A percentile compares a stretch with the other conserved stretches of the same genome.
Conservation (phyloP, 208 protist species). For the Trichomonas vaginalis region DNA sequence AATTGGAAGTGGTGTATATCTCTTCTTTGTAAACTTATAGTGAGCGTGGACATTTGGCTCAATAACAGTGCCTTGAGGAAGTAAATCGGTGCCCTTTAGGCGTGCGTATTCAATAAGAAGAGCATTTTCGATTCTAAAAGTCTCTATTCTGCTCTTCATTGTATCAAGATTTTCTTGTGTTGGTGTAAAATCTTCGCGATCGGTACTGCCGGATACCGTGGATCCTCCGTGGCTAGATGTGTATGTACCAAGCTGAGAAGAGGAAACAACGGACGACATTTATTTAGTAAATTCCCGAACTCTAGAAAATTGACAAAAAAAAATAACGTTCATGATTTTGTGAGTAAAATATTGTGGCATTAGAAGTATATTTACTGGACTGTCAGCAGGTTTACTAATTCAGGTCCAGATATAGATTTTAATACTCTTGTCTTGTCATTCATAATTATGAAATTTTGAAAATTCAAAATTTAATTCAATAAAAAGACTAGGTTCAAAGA, state of each 20-base stretch:
- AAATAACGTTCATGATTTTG: no score
- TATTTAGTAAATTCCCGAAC: no score
- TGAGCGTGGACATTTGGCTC: background rate
- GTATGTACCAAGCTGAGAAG: background rate
- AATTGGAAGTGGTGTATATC: background rate
- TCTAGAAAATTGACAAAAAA: no score
- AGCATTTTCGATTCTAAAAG: background rate
- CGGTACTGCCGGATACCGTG: background rate
- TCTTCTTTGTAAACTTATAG: background rate
- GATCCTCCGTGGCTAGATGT: background rate
- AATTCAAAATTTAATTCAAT: no score
- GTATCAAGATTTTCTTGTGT: background rate
- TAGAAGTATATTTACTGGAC: no score
- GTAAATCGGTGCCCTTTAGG: background rate
- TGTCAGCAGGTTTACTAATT: no score
- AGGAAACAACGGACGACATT: conserved; percentile 3
- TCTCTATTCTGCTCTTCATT: background rate
- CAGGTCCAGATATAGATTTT: no score
- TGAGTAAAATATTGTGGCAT: no score
- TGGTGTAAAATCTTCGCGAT: background rate
- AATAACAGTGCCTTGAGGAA: background rate
- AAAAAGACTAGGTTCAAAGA: no score
- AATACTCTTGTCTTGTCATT: no score
- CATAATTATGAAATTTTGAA: no score
- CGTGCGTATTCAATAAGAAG: background rate